Base-by-base conservation (phyloP, 345 rosid genomes). In the Aegle marmelos region DNA sequence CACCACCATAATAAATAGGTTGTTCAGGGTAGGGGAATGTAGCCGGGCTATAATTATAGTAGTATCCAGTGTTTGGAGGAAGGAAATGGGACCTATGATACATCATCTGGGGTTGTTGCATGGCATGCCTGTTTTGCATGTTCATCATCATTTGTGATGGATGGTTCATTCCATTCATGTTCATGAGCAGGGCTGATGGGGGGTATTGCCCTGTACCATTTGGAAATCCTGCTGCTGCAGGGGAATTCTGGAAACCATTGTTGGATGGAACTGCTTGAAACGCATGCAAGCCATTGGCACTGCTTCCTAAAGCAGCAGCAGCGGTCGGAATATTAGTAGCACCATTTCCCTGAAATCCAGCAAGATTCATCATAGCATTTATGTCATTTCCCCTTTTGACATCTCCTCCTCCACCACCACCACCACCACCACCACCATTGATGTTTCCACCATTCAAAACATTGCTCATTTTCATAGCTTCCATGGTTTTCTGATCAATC, bases 41-140 rank as follows among this genome's bases (percentile, higher is more conserved):
- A 48, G 71, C 78, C 68, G 90, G 87, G 59, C 33, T 64, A 60
- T 85, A 79, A 69, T 84, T 85, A 75, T 85, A 85, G 72, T 80
- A 88, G 79, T 91, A 92, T 64, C 92, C 94, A 54, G 92, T 91
- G 85, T 62, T 89, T 1, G 91, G 81, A 65, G 79, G 94, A 68
- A 82, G 80, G 58, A 80, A 74, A 9, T 89, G 84, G 9, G 94
- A 82, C 74, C 93, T 84, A 75, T 91, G 89, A 60, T 91, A 91
- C 89, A 88, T 87, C 90, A 92, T 87, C 76, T 89, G 97, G 0
- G 90, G 91, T 71, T 79, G 88, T 37, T 71, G 89, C 85, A 80
- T 68, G 76, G 79, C 62, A 21, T 81, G 80, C 83, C 87, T 79
- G 60, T 81, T 87, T 66, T 82, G 91, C 92, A 86, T 82, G 81